Evolutionary conservation across 2,329 filamentous ascomycete species (phyloP).

Genomic region (Fusarium pseudograminearum): DNA sequence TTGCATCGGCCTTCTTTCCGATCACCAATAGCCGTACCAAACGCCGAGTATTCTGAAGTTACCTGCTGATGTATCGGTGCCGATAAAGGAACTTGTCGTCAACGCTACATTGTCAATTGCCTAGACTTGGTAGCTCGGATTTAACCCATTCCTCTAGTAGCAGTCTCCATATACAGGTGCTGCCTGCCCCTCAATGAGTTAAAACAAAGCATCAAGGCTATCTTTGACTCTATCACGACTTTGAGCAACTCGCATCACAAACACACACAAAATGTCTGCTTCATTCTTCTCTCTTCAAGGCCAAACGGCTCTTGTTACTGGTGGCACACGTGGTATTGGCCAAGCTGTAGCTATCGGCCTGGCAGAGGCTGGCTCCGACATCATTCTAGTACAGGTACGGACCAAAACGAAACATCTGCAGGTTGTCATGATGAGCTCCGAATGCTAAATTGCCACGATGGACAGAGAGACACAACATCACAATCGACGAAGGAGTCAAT

Average conservation of each 20-base stretch:
- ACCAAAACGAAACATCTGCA: neutral
- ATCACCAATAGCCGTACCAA: constrained; percentile 3
- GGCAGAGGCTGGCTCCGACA: constrained; percentile 69
- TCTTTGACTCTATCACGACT: neutral
- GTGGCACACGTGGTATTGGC: constrained; percentile 69
- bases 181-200: constrained; percentile 22
- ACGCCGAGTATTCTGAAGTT: neutral
- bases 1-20: constrained; percentile 36
- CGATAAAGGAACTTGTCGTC: constrained; percentile 2
- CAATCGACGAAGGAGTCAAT: constrained; percentile 70
- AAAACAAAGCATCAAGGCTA: constrained; percentile 5
- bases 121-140: neutral
- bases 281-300: constrained; percentile 66
- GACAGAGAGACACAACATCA: constrained; percentile 57
- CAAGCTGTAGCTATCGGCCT: constrained; percentile 68
- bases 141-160: neutral
- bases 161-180: constrained; percentile 16
- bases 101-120: constrained; percentile 8
- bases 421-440: constrained; percentile 8
- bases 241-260: neutral
- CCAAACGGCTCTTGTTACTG: constrained; percentile 69
- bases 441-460: constrained; percentile 7
- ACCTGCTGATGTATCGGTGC: neutral
- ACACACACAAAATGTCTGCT: constrained; percentile 49
- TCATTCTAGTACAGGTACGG: constrained; percentile 65